phyloP scores from a whole-genome alignment of 768 basidiomycete genomes.

The Pleurotus eryngii region DNA sequence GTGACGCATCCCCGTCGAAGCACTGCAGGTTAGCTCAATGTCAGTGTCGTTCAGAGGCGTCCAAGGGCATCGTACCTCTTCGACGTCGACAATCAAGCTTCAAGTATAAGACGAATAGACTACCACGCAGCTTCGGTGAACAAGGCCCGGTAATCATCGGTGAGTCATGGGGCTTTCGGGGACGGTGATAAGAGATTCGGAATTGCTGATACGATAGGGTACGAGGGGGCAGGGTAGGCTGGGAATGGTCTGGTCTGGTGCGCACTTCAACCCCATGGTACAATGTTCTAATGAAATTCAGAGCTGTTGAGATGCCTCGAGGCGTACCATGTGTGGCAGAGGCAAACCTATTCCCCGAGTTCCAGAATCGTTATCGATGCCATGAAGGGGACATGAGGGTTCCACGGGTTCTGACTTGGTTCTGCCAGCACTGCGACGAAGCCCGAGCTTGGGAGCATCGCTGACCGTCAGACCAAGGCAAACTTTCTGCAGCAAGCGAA shows the following conservation, averaged over 20 bases:
- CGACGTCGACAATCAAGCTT: background rate
- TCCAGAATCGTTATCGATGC: too few species aligned
- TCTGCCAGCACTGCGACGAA: too few species aligned
- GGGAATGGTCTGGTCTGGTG: background rate
- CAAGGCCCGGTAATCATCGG: background rate
- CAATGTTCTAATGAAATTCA: too few species aligned
- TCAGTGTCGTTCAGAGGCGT: background rate
- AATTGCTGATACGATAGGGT: background rate
- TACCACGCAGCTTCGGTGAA: background rate
- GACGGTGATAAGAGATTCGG: background rate
- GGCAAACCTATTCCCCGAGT: too few species aligned
- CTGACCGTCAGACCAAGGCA: too few species aligned
- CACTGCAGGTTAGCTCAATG: background rate
- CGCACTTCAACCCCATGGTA: background rate
- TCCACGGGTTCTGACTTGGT: too few species aligned
- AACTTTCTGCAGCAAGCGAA: too few species aligned
- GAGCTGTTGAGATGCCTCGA: background rate
- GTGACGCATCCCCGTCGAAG: background rate
- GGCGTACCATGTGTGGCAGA: background rate
- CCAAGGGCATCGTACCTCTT: background rate
- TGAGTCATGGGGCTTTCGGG: background rate
- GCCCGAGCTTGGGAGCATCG: too few species aligned
- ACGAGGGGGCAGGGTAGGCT: background rate
- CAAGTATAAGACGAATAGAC: background rate
- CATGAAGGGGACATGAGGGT: too few species aligned